A percentile compares a stretch with the other conserved stretches of the same genome.
Conservation (phyloP, 2,329 filamentous ascomycete species). For the Drechslerella dactyloides region DNA sequence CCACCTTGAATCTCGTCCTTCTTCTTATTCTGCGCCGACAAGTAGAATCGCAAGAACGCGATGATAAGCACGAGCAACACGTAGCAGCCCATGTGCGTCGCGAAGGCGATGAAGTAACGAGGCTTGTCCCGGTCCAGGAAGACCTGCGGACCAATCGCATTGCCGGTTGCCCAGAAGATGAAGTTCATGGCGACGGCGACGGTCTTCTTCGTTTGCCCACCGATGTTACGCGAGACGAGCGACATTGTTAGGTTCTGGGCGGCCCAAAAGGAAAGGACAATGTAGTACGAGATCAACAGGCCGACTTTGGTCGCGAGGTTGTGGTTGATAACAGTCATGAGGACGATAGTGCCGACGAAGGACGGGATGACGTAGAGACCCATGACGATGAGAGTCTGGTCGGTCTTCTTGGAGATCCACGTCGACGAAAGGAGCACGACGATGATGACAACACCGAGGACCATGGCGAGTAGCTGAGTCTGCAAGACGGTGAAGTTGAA, state of each 20-base stretch:
- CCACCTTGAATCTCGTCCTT: conserved; percentile 64
- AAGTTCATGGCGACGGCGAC: conserved; percentile 73
- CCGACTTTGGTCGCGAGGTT: conserved; percentile 68
- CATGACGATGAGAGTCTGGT: conserved; percentile 74
- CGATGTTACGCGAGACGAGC: conserved; percentile 72
- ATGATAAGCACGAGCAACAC: conserved; percentile 66
- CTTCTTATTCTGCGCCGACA: conserved; percentile 64
- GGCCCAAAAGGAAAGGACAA: conserved; percentile 78
- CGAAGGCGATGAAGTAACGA: conserved; percentile 72
- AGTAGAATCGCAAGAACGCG: conserved; percentile 66
- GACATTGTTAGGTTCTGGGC: conserved; percentile 70
- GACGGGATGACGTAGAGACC: conserved; percentile 70
- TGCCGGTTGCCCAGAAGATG: conserved; percentile 72
- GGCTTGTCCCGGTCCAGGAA: conserved; percentile 68
- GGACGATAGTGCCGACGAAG: conserved; percentile 73
- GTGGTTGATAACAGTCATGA: conserved; percentile 71
- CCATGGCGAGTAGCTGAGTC: conserved; percentile 77
- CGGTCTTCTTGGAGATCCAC: conserved; percentile 71
- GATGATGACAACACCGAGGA: conserved; percentile 76
- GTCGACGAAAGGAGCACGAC: conserved; percentile 70
- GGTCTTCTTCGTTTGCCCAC: conserved; percentile 75
- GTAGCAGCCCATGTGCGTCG: conserved; percentile 74
- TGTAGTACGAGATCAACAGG: conserved; percentile 75
- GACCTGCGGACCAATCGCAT: conserved; percentile 70
- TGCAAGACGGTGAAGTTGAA: conserved; percentile 71